These are phyloP conservation scores for Colletotrichum cereale DNA, from an alignment of 2,329 filamentous ascomycete genomes.

Conservation along the genomic window DNA sequence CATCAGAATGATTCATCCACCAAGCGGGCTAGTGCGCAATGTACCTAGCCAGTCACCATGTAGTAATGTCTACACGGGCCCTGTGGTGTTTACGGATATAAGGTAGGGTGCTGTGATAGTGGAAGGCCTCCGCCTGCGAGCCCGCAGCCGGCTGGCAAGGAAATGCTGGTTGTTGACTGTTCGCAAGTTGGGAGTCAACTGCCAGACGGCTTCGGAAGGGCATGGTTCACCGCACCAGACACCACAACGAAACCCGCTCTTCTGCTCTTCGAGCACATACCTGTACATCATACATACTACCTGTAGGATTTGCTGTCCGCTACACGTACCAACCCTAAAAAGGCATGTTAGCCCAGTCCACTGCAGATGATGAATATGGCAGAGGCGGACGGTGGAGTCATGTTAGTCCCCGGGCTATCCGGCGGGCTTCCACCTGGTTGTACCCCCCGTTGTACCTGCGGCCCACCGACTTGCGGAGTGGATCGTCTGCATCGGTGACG, in stretches of 20 bases:
- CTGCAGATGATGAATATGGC: background rate
- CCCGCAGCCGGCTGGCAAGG: slow-evolving; percentile 3
- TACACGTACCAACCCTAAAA: slow-evolving; percentile 4
- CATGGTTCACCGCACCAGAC: background rate
- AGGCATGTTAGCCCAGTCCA: slow-evolving; percentile 6
- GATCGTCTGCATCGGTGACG: slow-evolving; percentile 7
- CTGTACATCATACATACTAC: no score
- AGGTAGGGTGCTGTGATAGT: background rate
- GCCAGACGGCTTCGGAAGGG: background rate
- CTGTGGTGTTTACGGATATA: background rate
- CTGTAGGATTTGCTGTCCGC: slow-evolving; percentile 1
- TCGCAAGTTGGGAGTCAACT: background rate
- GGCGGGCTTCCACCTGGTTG: slow-evolving; percentile 20
- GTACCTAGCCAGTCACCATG: background rate
- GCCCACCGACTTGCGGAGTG: background rate
- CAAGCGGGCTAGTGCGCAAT: slow-evolving; percentile 23
- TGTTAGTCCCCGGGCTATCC: slow-evolving; percentile 42
- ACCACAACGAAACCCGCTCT: slow-evolving; percentile 1
- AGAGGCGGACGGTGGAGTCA: slow-evolving; percentile 35
- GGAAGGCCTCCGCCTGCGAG: background rate
- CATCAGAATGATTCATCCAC: slow-evolving; percentile 5
- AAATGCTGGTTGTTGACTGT: background rate
- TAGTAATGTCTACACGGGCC: background rate
- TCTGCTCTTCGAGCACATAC: slow-evolving; percentile 9
- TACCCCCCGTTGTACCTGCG: slow-evolving; percentile 19